Conservation (phyloP, 108 stramenopile species). For the Parietichytrium sp. region DNA sequence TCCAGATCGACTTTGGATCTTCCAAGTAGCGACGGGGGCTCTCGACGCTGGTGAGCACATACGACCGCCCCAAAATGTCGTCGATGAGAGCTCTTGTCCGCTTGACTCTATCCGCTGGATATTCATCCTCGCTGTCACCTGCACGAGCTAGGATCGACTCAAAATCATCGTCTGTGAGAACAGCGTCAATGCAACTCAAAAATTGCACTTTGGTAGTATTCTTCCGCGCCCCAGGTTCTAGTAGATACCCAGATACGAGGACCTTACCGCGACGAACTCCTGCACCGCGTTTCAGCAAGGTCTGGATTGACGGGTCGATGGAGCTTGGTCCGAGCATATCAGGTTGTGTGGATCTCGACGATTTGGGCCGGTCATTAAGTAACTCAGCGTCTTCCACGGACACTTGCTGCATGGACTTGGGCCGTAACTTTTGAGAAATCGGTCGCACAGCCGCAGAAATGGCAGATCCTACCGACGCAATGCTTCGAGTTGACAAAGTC, state of each 20-base stretch:
- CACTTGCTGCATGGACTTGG: too few species aligned
- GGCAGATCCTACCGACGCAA: too few species aligned
- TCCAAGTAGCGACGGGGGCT: constrained; percentile 21
- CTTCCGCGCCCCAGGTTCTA: background rate
- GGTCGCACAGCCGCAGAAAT: too few species aligned
- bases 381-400: too few species aligned
- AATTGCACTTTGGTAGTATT: background rate
- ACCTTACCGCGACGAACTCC: too few species aligned
- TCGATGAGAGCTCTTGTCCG: background rate
- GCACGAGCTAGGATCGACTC: background rate
- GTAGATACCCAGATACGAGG: background rate
- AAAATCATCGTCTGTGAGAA: background rate
- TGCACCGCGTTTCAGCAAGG: too few species aligned
- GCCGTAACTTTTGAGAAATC: too few species aligned
- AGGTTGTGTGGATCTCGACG: too few species aligned
- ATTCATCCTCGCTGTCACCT: background rate
- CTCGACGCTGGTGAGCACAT: background rate
- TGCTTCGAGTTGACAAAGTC: too few species aligned
- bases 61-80: background rate
- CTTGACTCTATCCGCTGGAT: background rate
- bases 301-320: too few species aligned
- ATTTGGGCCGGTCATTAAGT: too few species aligned
- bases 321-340: too few species aligned
- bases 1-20: constrained; percentile 24
- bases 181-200: background rate